These are phyloP conservation scores for Penicillium occitanis DNA, from an alignment of 2,329 filamentous ascomycete genomes.

Conservation along the genomic window DNA sequence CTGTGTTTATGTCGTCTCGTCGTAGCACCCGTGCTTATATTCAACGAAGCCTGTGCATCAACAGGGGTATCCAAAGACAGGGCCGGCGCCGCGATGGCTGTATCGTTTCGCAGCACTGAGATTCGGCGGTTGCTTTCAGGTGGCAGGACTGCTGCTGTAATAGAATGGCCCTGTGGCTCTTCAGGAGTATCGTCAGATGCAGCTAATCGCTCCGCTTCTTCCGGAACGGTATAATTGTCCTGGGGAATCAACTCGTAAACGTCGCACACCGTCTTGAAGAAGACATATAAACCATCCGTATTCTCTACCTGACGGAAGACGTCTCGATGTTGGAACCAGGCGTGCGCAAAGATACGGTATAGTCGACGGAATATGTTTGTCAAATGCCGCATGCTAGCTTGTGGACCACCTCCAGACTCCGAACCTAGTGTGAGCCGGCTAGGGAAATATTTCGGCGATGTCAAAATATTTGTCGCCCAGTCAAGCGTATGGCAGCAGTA, in stretches of 20 bases:
- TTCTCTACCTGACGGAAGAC: slow-evolving; percentile 94
- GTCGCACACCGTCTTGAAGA: slow-evolving; percentile 97
- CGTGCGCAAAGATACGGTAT: slow-evolving; percentile 96
- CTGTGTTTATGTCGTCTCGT: slow-evolving; percentile 82
- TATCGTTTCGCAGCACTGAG: slow-evolving; percentile 40
- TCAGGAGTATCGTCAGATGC: slow-evolving; percentile 27
- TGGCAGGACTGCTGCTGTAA: slow-evolving; percentile 23
- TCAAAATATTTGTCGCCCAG: slow-evolving; percentile 93
- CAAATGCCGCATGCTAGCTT: slow-evolving; percentile 62
- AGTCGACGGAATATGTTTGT: slow-evolving; percentile 93
- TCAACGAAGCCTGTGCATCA: slow-evolving; percentile 44
- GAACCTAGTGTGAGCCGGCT: slow-evolving; percentile 68
- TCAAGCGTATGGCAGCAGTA: slow-evolving; percentile 99
- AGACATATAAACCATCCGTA: slow-evolving; percentile 86
- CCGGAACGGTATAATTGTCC: slow-evolving; percentile 93
- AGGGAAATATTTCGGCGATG: slow-evolving; percentile 92
- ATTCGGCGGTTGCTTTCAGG: slow-evolving; percentile 33
- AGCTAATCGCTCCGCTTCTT: slow-evolving; percentile 85
- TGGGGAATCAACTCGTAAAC: slow-evolving; percentile 83
- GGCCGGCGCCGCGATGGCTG: slow-evolving; percentile 25
- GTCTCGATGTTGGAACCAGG: slow-evolving; percentile 95
- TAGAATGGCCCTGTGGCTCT: slow-evolving; percentile 19
- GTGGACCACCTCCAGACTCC: slow-evolving; percentile 42
- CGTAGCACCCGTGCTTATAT: slow-evolving; percentile 61
- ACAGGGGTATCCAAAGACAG: slow-evolving; percentile 25